Conservation (phyloP, 2,329 filamentous ascomycete genomes). For the Tolypocladium album region DNA sequence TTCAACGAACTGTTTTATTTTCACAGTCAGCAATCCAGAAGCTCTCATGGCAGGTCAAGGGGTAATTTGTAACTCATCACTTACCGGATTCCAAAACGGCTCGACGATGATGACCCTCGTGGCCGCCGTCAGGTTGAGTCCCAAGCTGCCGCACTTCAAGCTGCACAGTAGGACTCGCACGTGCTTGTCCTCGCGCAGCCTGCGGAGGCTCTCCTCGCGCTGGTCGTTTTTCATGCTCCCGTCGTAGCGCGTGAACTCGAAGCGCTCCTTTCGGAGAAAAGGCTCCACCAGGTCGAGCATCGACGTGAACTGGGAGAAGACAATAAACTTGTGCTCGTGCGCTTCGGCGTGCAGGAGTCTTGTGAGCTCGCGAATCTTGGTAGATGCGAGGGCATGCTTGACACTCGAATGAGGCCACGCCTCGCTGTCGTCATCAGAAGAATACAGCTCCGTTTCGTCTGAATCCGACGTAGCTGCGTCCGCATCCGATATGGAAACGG, state of each 20-base stretch:
- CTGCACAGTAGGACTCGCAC: slow-evolving; percentile 85
- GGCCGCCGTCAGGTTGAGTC: slow-evolving; percentile 88
- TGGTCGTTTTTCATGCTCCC: slow-evolving; percentile 90
- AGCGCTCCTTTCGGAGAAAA: slow-evolving; percentile 64
- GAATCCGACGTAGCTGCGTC: slow-evolving; percentile 16
- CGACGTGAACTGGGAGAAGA: slow-evolving; percentile 96
- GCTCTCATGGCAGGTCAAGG: neutral
- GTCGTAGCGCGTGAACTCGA: slow-evolving; percentile 83
- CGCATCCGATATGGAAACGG: slow-evolving; percentile 17
- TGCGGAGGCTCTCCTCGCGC: slow-evolving; percentile 74
- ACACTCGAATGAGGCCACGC: slow-evolving; percentile 17
- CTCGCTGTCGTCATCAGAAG: slow-evolving; percentile 19
- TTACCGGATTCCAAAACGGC: slow-evolving; percentile 93
- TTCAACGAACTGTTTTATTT: slow-evolving; percentile 75
- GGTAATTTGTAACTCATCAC: slow-evolving; percentile 15
- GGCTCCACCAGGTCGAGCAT: slow-evolving; percentile 97
- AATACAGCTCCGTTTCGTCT: slow-evolving; percentile 29
- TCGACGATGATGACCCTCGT: slow-evolving; percentile 90
- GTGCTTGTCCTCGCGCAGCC: slow-evolving; percentile 60
- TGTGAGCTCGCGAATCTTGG: slow-evolving; percentile 83
- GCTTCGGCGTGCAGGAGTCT: slow-evolving; percentile 71
- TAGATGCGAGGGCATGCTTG: slow-evolving; percentile 53
- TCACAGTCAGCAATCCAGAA: slow-evolving; percentile 2
- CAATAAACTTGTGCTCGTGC: slow-evolving; percentile 84
- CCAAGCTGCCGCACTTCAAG: slow-evolving; percentile 85